Evolutionary conservation across 371 early-diverging fungal species (phyloP), one percentile per base, ranked within the genome.

Genomic region (Mortierella polycephala): DNA sequence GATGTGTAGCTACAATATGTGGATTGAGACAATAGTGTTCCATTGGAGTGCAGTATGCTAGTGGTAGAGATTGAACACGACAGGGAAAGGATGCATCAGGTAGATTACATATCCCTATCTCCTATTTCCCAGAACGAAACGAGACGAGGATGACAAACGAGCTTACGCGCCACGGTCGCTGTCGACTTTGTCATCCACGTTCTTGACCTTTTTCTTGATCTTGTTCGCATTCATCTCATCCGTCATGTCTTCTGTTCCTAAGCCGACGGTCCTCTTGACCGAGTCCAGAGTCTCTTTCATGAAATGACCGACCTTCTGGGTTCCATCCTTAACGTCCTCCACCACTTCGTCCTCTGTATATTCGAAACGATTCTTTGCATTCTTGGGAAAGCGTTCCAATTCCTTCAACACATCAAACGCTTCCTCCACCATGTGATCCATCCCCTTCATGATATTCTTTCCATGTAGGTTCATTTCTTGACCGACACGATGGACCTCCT

Each of bases 161-260:
- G 46, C 51, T 58, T 57, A 65, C 8, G 58, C 65, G 2, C 65
- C 65, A 49, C 65, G 65, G 40, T 65, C 58, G 41, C 51, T 57
- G 50, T 65, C 65, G 14, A 65, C 58, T 20, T 54, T 53, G 56
- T 67, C 55, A 20, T 67, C 69, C 37, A 56, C 69, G 30, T 40
- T 21, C 57, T 68, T 68, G 57, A 41, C 47, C 47, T 51, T 60
- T 54, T 67, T 6, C 69, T 62, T 68, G 62, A 50, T 56, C 57
- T 67, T 67, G 9, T 47, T 41, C 14, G 18, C 60, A 1, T n/a
- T 14, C 50, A 50, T 50, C 0, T 7, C 50, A 51, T 5, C 20
- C 9, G 45, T 47, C 3, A 8, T 45, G 40, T 7, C 16, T 5
- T n/a, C 45, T 3, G 18, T 1, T 10, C 51, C 52, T 8, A 56